These are phyloP conservation scores for Solanum sejunctum DNA, from an alignment of 257 asterid species.

Conservation along the genomic window DNA sequence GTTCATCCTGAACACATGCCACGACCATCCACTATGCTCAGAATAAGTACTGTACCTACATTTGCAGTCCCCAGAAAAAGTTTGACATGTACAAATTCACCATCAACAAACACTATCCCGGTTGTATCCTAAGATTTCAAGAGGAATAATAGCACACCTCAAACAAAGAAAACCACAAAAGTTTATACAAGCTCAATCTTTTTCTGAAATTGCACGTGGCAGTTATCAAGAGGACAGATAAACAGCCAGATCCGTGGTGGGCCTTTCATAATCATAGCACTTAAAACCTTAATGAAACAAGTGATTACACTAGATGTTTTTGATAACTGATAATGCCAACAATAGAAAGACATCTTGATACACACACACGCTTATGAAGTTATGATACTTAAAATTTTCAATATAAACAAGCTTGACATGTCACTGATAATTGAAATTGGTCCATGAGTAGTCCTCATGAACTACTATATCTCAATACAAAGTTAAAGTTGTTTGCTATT, in stretches of 20 bases:
- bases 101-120: not conserved
- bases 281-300: not conserved
- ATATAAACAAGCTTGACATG: not conserved
- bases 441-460: not conserved
- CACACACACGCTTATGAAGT: not conserved
- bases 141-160: not conserved
- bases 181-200: not conserved
- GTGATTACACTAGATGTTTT: not conserved
- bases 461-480: not conserved
- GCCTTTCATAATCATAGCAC: not conserved
- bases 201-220: not conserved
- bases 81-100: not conserved
- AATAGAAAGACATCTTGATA: not conserved
- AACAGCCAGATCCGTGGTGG: not conserved
- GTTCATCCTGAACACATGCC: not conserved
- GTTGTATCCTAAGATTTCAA: not conserved
- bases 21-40: not conserved
- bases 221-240: not conserved
- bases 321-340: not conserved
- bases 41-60: not conserved
- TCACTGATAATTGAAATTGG: not conserved
- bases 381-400: not conserved
- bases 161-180: not conserved
- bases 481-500: not conserved
- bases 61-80: not conserved